These are phyloP conservation scores for Thermomucor indicae-seudaticae DNA, from an alignment of 371 early-diverging fungal genomes.

Conservation along the genomic window DNA sequence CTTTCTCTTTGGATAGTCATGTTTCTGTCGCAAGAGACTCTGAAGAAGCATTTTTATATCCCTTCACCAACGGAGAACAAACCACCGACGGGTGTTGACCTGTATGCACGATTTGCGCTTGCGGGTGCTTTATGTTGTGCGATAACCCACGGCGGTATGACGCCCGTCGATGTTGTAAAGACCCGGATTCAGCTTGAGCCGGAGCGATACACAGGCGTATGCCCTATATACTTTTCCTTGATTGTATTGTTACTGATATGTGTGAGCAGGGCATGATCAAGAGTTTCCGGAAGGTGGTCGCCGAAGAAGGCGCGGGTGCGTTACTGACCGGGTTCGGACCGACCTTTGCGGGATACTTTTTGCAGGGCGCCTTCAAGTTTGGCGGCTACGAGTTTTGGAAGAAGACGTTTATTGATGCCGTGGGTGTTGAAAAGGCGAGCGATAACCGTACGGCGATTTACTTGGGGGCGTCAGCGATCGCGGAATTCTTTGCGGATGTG, in stretches of 20 bases:
- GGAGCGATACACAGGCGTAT: constrained; percentile 58
- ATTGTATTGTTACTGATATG: neutral
- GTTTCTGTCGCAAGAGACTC: constrained; percentile 40
- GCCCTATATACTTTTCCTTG: too few species aligned
- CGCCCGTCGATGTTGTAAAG: constrained; percentile 60
- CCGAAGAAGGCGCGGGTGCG: constrained; percentile 62
- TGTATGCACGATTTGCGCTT: constrained; percentile 70
- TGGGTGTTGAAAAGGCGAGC: constrained; percentile 71
- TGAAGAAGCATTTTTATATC: constrained; percentile 43
- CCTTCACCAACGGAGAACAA: constrained; percentile 42
- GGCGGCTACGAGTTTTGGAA: constrained; percentile 87
- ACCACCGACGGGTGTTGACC: constrained; percentile 56
- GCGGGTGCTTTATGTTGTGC: constrained; percentile 72
- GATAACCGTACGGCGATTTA: constrained; percentile 76
- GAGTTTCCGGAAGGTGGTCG: constrained; percentile 63
- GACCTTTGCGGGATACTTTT: constrained; percentile 82
- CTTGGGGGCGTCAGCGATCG: constrained; percentile 77
- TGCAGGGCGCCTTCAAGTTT: constrained; percentile 87
- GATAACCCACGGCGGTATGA: constrained; percentile 26
- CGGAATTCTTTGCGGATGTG: constrained; percentile 87
- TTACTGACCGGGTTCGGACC: constrained; percentile 78
- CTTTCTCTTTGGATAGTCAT: too few species aligned
- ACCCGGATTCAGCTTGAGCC: constrained; percentile 66
- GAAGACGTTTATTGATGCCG: constrained; percentile 58
- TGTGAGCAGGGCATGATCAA: constrained; percentile 39